phyloP scores from a whole-genome alignment of 805 yeast genomes.

The Wickerhamia fluorescens region DNA sequence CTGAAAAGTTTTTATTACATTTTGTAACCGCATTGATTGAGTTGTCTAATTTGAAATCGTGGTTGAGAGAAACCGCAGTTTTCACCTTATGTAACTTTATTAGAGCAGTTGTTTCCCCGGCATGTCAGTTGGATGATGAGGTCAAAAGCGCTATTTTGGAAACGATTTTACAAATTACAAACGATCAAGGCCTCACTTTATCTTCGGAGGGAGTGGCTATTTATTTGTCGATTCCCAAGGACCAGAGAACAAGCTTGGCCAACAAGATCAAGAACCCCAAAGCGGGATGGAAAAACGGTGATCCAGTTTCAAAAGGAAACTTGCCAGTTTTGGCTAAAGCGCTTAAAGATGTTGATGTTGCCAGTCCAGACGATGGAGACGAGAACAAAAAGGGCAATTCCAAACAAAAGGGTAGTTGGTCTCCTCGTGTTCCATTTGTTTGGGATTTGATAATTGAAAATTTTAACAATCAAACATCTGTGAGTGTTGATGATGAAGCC shows the following conservation, averaged over 20 bases:
- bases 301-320: slow-evolving; percentile 72
- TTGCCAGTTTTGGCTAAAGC: slow-evolving; percentile 53
- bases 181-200: slow-evolving; percentile 48
- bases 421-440: slow-evolving; percentile 66
- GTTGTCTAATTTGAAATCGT: slow-evolving; percentile 59
- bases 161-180: slow-evolving; percentile 36
- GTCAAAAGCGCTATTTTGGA: slow-evolving; percentile 13
- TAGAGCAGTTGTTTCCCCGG: slow-evolving; percentile 3
- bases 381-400: slow-evolving; percentile 18
- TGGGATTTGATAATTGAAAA: slow-evolving; percentile 58
- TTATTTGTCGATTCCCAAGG: slow-evolving; percentile 45
- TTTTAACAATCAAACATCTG: slow-evolving; percentile 18
- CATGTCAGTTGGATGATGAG: slow-evolving; percentile 9
- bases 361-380: slow-evolving; percentile 27
- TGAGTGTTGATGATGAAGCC: slow-evolving; percentile 13
- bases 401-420: slow-evolving; percentile 64
- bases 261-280: slow-evolving; percentile 9
- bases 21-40: slow-evolving; percentile 46
- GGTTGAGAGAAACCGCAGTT: slow-evolving; percentile 81
- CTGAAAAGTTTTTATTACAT: slow-evolving; percentile 24
- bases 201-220: slow-evolving; percentile 79
- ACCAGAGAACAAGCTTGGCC: slow-evolving; percentile 10
- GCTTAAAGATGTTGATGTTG: slow-evolving; percentile 47
- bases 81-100: slow-evolving; percentile 58
- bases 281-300: slow-evolving; percentile 57